These are phyloP conservation scores for Allium sativum DNA, from an alignment of 106 monocot species.

Conservation along the genomic window DNA sequence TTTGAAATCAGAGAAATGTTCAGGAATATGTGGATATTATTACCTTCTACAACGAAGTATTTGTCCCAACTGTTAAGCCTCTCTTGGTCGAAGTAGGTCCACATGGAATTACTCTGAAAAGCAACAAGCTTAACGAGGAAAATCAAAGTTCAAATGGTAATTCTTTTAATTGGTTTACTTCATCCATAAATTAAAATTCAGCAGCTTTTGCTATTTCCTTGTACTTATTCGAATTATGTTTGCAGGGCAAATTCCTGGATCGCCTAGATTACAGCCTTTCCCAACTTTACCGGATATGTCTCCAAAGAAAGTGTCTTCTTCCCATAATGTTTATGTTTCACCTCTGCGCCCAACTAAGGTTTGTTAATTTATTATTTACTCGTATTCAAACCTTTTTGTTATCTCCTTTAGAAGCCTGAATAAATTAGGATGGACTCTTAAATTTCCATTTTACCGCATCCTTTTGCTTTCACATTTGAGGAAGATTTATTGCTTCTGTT, in stretches of 20 bases:
- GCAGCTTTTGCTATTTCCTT: background rate
- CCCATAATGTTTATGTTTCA: constrained; percentile 97
- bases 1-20: constrained; percentile 37
- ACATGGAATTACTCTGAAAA: constrained; percentile 18
- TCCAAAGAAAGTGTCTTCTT: constrained; percentile 93
- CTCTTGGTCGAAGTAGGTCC: constrained; percentile 55
- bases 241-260: constrained; percentile 57
- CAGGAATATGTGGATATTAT: constrained; percentile 85
- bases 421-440: background rate
- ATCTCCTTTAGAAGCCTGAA: background rate
- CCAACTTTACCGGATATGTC: constrained; percentile 91
- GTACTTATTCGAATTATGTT: constrained; percentile 1
- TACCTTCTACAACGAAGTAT: constrained; percentile 86
- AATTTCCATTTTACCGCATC: background rate
- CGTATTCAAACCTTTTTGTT: background rate
- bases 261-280: constrained; percentile 63
- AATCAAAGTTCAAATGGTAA: constrained; percentile 43
- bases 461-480: background rate
- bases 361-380: background rate
- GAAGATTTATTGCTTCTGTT: background rate
- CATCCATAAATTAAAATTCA: background rate
- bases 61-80: constrained; percentile 77
- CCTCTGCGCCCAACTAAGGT: constrained; percentile 90
- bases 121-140: constrained; percentile 32
- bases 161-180: background rate